A percentile compares a stretch with the other conserved stretches of the same genome.
phyloP scores from a whole-genome alignment of 352 stramenopile species.

The Phytophthora syringae region DNA sequence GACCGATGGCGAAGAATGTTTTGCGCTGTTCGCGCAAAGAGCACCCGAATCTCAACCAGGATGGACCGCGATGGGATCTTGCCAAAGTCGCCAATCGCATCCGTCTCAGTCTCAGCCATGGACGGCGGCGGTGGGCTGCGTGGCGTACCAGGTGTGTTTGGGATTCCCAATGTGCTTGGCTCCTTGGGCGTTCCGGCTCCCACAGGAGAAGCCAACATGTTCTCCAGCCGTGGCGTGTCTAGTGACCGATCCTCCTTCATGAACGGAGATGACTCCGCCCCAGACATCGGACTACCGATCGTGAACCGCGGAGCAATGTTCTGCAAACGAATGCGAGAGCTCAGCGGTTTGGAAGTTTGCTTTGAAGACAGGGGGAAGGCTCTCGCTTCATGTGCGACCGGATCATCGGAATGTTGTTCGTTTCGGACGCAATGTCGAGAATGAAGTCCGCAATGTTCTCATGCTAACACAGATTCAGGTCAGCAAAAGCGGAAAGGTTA shows the following conservation, averaged over 20 bases:
- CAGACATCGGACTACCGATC: constrained; percentile 35
- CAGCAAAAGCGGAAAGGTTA: too few relatives aligned
- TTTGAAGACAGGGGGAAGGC: constrained; percentile 21
- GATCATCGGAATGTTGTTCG: constrained; percentile 68
- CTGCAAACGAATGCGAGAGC: constrained; percentile 15
- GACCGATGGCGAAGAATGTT: constrained; percentile 74
- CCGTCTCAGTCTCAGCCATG: constrained; percentile 22
- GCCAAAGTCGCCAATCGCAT: constrained; percentile 34
- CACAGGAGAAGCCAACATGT: constrained; percentile 39
- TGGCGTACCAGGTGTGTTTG: constrained; percentile 23
- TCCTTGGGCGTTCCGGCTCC: constrained; percentile 14
- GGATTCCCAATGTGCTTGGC: constrained; percentile 23
- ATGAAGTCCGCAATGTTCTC: constrained; percentile 88
- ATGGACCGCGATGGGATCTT: constrained; percentile 44
- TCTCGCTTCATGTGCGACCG: constrained; percentile 53
- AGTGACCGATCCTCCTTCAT: constrained; percentile 55
- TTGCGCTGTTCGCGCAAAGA: constrained; percentile 66
- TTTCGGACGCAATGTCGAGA: constrained; percentile 72
- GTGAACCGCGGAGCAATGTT: constrained; percentile 34
- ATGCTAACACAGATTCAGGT: too few relatives aligned
- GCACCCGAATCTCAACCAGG: constrained; percentile 60
- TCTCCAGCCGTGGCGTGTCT: constrained; percentile 53
- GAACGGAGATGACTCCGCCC: constrained; percentile 63
- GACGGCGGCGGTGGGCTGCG: constrained; percentile 32
- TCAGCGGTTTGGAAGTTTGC: constrained; percentile 27